Percentiles rank a stretch among this genome's conserved stretches.
These are phyloP conservation scores for Monosporozyma siamensis DNA, from an alignment of 805 yeast species.

Conservation along the genomic window DNA sequence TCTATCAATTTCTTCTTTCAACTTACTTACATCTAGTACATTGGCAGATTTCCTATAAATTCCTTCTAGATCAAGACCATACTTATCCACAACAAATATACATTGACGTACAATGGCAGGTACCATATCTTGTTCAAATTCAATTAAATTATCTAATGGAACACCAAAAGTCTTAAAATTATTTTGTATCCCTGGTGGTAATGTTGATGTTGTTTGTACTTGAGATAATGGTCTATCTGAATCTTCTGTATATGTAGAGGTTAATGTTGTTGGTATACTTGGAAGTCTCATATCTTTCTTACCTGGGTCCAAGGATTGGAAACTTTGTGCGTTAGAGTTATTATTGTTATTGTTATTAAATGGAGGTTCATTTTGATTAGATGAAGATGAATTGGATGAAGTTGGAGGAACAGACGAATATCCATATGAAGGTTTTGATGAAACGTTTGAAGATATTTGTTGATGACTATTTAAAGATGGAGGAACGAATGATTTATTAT, in stretches of 20 bases:
- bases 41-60: slow-evolving; percentile 83
- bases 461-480: slow-evolving; percentile 1
- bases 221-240: slow-evolving; percentile 28
- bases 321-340: slow-evolving; percentile 2
- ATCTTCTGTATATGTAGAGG: slow-evolving; percentile 14
- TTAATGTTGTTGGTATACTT: slow-evolving; percentile 21
- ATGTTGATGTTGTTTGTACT: slow-evolving; percentile 22
- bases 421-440: too few species aligned
- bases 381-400: background rate
- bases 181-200: slow-evolving; percentile 32
- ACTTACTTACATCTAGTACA: slow-evolving; percentile 58
- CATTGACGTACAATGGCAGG: slow-evolving; percentile 87
- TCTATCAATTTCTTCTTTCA: slow-evolving; percentile 60
- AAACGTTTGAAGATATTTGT: too few species aligned
- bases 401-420: too few species aligned
- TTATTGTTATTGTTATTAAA: background rate
- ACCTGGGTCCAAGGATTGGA: slow-evolving; percentile 25
- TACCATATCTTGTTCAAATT: slow-evolving; percentile 81
- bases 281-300: slow-evolving; percentile 16
- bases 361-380: background rate
- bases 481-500: too few species aligned
- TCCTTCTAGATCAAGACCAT: slow-evolving; percentile 82
- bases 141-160: slow-evolving; percentile 67
- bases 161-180: slow-evolving; percentile 64
- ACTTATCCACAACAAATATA: slow-evolving; percentile 73